Evolutionary conservation across 139 green algal species (phyloP), one percentile per base, ranked within the genome.

Genomic region (Microglena sp.): DNA sequence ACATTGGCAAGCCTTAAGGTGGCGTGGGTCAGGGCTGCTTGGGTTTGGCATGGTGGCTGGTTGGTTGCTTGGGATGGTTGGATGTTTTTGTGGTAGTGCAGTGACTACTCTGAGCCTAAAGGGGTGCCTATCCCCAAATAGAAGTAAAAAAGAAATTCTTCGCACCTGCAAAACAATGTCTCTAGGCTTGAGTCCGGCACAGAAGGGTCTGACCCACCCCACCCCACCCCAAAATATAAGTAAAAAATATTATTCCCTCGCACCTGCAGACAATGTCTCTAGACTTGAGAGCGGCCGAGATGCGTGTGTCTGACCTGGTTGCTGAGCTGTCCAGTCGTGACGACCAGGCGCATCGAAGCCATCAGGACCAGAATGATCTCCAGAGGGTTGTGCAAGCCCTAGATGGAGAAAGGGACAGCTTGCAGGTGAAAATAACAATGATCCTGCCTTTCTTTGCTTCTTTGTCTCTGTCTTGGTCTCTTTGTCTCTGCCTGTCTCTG

Each of bases 1-100:
- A 82, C 68, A 86, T 88, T 76, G 60, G 68, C 26, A 74, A 74
- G 45, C 61, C 84, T 31, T 86, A 81, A 73, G 77, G 76, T 54
- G 54, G 46, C 0, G 77, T 78, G 59, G 54, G 46, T 0, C 36
- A 4, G n/a, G n/a, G n/a, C n/a, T n/a, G n/a, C n/a, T n/a, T n/a
- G n/a, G n/a, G n/a, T n/a, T n/a, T n/a, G n/a, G n/a, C n/a, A n/a
- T n/a, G n/a, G n/a, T n/a, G n/a, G n/a, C n/a, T n/a, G 7, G 46
- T 46, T 68, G 24, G 33, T 57, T 32, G 7, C 24, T 2, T 45
- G 15, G 15, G 50, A 32, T 22, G 50, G 7, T 31, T n/a, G 24
- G 6, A 6, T 59, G 50, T 59, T 11, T 50, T 11, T 18, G 18
- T 11, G 15, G 76, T 86, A 62, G 76, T 83, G 36, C 71, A 82